These are phyloP conservation scores for Bipolaris bicolor DNA, from an alignment of 2,329 filamentous ascomycete species.

Conservation along the genomic window DNA sequence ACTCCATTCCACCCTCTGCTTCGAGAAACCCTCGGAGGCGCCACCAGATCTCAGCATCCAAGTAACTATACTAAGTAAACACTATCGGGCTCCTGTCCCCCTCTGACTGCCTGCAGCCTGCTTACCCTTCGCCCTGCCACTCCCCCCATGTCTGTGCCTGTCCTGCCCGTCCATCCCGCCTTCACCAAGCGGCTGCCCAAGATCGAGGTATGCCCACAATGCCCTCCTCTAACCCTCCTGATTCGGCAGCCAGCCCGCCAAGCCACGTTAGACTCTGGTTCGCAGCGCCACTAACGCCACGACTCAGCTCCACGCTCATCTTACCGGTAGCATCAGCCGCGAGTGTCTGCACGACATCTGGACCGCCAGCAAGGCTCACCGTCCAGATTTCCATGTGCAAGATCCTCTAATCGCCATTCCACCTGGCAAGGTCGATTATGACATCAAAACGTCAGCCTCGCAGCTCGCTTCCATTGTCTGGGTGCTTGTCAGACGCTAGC, in stretches of 20 bases:
- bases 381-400: slow-evolving; percentile 61
- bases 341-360: slow-evolving; percentile 77
- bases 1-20: slow-evolving; percentile 17
- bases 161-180: slow-evolving; percentile 23
- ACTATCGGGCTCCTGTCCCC: too few species aligned
- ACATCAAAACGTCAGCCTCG: slow-evolving; percentile 66
- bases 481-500: slow-evolving; percentile 1
- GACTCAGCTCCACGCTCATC: slow-evolving; percentile 75
- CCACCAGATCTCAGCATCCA: slow-evolving; percentile 24
- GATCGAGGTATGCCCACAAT: slow-evolving; percentile 46
- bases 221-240: slow-evolving; percentile 9
- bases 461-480: slow-evolving; percentile 5
- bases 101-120: too few species aligned
- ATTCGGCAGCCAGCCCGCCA: slow-evolving; percentile 21
- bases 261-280: slow-evolving; percentile 34
- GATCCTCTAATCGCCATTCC: slow-evolving; percentile 75
- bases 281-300: slow-evolving; percentile 35
- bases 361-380: slow-evolving; percentile 61
- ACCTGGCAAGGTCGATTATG: slow-evolving; percentile 71
- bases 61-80: too few species aligned
- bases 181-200: slow-evolving; percentile 52
- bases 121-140: too few species aligned
- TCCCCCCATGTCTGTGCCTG: slow-evolving; percentile 20
- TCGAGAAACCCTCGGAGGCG: slow-evolving; percentile 26
- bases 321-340: slow-evolving; percentile 78